Conservation (phyloP, 108 stramenopile species). For the Epipyxis sp. region DNA sequence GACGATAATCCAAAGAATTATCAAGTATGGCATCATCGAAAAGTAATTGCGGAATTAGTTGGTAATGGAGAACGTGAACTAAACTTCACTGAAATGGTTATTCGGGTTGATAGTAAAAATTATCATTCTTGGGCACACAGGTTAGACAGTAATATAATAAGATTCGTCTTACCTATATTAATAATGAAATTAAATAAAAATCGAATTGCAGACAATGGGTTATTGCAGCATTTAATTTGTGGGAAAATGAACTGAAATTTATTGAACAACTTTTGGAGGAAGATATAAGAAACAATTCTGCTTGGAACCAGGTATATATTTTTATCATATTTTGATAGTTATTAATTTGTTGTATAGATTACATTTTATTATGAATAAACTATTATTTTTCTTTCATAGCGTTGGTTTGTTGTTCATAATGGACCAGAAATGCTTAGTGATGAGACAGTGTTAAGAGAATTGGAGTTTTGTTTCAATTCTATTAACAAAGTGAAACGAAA, state of each 20-base stretch:
- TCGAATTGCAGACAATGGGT: slow-evolving; percentile 29
- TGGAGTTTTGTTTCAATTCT: slow-evolving; percentile 38
- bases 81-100: slow-evolving; percentile 68
- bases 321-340: background rate
- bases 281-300: slow-evolving; percentile 93
- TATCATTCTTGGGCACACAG: slow-evolving; percentile 97
- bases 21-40: slow-evolving; percentile 96
- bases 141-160: too few species aligned
- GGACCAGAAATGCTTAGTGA: background rate
- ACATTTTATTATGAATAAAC: background rate
- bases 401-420: slow-evolving; percentile 84
- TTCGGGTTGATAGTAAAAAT: slow-evolving; percentile 86
- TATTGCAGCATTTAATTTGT: background rate
- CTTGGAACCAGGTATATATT: slow-evolving; percentile 78
- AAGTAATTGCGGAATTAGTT: slow-evolving; percentile 70
- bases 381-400: slow-evolving; percentile 33
- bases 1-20: slow-evolving; percentile 97
- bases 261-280: slow-evolving; percentile 58
- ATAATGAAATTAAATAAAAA: too few species aligned
- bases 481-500: slow-evolving; percentile 44
- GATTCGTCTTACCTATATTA: too few species aligned
- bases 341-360: background rate
- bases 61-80: slow-evolving; percentile 66
- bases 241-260: slow-evolving; percentile 66
- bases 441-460: slow-evolving; percentile 35